phyloP scores from a whole-genome alignment of 257 asterid genomes.

The Primulina tabacum region DNA sequence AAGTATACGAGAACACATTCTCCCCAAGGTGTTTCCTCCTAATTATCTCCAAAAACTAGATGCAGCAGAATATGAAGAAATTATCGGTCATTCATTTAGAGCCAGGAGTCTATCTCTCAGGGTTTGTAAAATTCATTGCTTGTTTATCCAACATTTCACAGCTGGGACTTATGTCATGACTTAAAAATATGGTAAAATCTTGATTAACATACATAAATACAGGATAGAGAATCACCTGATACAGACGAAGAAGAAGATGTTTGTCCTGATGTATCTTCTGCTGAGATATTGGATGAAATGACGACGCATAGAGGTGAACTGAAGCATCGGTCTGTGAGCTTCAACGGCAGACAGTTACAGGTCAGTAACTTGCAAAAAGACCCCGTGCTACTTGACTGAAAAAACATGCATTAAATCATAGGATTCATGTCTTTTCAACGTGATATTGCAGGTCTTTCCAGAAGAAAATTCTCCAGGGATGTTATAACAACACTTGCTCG shows the following conservation, averaged over 20 bases:
- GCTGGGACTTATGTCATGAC: background rate
- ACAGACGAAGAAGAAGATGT: slow-evolving; percentile 28
- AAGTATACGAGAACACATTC: slow-evolving; percentile 46
- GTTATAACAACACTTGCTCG: background rate
- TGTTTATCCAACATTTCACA: background rate
- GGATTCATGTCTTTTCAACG: background rate
- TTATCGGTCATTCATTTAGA: slow-evolving; percentile 39
- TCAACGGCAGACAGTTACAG: slow-evolving; percentile 20
- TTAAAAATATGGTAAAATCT: background rate
- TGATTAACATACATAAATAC: slow-evolving; percentile 28
- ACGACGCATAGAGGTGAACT: slow-evolving; percentile 63
- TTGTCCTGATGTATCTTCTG: slow-evolving; percentile 38
- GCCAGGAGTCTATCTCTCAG: slow-evolving; percentile 36
- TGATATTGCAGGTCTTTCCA: background rate
- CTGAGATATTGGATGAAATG: slow-evolving; percentile 54
- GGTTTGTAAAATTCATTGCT: slow-evolving; percentile 23
- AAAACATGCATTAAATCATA: background rate
- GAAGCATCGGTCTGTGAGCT: slow-evolving; percentile 41
- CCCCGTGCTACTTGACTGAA: background rate
- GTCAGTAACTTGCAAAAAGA: background rate
- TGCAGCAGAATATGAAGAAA: slow-evolving; percentile 62
- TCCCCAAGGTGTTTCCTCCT: slow-evolving; percentile 44
- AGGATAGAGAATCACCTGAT: slow-evolving; percentile 19
- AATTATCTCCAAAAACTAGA: slow-evolving; percentile 49
- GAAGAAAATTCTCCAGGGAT: background rate